Evolutionary conservation across 2,329 filamentous ascomycete species (phyloP).

Genomic region (Apiospora sp.): DNA sequence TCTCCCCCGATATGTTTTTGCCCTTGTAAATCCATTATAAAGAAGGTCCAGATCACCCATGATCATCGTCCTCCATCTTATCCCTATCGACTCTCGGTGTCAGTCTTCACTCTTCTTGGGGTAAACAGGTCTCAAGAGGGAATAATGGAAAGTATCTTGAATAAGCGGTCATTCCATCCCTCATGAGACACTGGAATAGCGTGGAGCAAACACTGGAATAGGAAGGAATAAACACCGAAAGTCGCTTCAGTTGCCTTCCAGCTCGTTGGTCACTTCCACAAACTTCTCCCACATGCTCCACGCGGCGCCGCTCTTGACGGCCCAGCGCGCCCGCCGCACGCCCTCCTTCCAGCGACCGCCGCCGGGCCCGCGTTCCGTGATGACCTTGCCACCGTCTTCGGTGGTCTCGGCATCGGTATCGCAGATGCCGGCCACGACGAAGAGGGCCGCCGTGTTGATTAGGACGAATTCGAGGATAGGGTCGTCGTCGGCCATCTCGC

Average conservation of each 20-base stretch:
- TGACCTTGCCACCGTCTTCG: slow-evolving; percentile 81
- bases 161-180: too few species aligned
- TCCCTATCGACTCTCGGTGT: too few species aligned
- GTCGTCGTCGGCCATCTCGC: slow-evolving; percentile 76
- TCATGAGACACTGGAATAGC: too few species aligned
- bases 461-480: slow-evolving; percentile 93
- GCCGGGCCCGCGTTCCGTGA: slow-evolving; percentile 83
- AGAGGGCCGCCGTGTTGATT: slow-evolving; percentile 88
- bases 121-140: too few species aligned
- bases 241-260: slow-evolving; percentile 17
- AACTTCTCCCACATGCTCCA: slow-evolving; percentile 84
- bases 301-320: slow-evolving; percentile 86
- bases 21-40: background rate
- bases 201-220: too few species aligned
- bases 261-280: slow-evolving; percentile 78
- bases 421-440: slow-evolving; percentile 86
- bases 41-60: background rate
- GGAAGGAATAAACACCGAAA: too few species aligned
- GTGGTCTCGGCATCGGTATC: slow-evolving; percentile 80
- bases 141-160: too few species aligned
- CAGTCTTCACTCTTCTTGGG: too few species aligned
- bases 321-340: slow-evolving; percentile 85
- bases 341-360: slow-evolving; percentile 96
- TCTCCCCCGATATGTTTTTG: background rate
- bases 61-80: background rate